Conservation (phyloP, 1,284 basidiomycete species). For the Pulchroboletus neoregius region DNA sequence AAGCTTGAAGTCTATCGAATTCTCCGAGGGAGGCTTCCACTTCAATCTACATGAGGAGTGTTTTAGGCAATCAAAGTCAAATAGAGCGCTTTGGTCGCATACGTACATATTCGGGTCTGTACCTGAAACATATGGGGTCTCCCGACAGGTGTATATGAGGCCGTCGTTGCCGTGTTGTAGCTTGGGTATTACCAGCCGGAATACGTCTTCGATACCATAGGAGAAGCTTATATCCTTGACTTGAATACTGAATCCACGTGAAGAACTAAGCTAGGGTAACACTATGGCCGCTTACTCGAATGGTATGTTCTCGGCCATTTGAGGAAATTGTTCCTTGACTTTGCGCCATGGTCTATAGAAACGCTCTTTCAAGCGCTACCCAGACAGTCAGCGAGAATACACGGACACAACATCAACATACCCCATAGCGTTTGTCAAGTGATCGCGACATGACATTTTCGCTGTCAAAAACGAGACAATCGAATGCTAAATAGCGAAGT, state of each 20-base stretch:
- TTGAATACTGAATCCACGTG: constrained; percentile 54
- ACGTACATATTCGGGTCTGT: constrained; percentile 88
- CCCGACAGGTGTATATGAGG: constrained; percentile 93
- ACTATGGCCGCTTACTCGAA: constrained; percentile 68
- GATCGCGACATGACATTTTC: constrained; percentile 84
- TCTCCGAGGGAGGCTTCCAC: constrained; percentile 99
- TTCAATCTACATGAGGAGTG: constrained; percentile 65
- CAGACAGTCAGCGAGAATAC: constrained; percentile 11
- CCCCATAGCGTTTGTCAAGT: constrained; percentile 88
- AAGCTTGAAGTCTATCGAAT: constrained; percentile 97
- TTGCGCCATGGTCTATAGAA: constrained; percentile 79
- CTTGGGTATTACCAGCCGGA: constrained; percentile 80
- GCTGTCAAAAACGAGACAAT: constrained; percentile 85
- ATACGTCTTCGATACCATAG: constrained; percentile 84
- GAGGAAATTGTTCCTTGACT: constrained; percentile 66
- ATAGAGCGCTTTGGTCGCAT: constrained; percentile 55
- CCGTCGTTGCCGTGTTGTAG: constrained; percentile 95
- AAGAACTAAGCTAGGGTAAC: constrained; percentile 6
- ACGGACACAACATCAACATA: constrained; percentile 38
- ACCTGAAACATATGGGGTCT: constrained; percentile 80
- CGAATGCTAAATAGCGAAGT: constrained; percentile 85
- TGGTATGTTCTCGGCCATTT: constrained; percentile 62
- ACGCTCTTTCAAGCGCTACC: constrained; percentile 77
- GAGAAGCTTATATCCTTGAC: constrained; percentile 90
- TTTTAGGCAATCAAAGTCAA: neutral